Conservation (phyloP, 305 asterid genomes). For the Solanum hybrid region DNA sequence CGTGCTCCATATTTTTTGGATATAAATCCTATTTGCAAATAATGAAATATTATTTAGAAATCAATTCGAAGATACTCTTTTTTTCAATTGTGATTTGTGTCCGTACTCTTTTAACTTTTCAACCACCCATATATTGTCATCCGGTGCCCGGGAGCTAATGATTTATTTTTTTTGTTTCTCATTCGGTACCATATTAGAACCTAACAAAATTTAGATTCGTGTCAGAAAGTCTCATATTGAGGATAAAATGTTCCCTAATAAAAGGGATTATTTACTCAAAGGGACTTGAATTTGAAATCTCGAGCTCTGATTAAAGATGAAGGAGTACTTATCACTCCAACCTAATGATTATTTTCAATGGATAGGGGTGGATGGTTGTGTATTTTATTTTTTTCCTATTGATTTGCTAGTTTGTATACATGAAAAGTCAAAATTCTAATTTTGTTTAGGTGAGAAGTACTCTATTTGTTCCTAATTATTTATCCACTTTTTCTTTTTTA, state of each 20-base stretch:
- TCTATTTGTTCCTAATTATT: too few species aligned
- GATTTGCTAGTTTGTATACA: background rate
- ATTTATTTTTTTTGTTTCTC: too few species aligned
- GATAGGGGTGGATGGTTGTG: background rate
- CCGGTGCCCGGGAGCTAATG: too few species aligned
- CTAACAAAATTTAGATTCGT: background rate
- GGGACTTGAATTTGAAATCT: fast-evolving
- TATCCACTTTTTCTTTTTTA: too few species aligned
- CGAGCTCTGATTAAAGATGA: fast-evolving
- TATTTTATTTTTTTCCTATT: background rate
- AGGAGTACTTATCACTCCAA: fast-evolving
- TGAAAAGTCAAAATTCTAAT: background rate
- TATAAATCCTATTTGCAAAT: background rate
- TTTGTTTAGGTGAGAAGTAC: background rate
- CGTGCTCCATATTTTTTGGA: background rate
- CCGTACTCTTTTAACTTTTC: background rate
- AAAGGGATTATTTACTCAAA: fast-evolving
- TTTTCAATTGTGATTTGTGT: background rate
- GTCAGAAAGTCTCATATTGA: background rate
- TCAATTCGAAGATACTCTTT: background rate
- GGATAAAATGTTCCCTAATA: fast-evolving
- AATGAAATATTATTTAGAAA: too few species aligned
- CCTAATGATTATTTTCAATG: background rate
- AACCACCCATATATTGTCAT: background rate
- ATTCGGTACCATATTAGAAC: background rate